Base-by-base conservation (phyloP, 192 early-diverging fungal genomes). In the Cladochytrium replicatum region DNA sequence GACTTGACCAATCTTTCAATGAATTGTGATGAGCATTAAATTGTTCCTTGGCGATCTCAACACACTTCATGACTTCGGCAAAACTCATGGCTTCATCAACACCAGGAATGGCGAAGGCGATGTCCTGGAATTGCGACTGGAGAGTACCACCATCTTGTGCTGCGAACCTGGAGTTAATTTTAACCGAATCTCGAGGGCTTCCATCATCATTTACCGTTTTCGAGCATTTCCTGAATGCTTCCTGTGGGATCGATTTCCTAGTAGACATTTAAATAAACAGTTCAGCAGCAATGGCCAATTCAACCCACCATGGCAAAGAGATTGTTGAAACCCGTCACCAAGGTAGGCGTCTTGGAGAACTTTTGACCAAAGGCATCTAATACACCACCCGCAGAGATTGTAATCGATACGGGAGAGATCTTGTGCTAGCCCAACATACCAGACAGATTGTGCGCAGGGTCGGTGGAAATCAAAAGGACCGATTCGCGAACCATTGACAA, bases 81-180 rank as follows among this genome's bases (percentile, higher is more conserved):
- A 99, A 99, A 37, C 91, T 90, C 93, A 99, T 99, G 19, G 96
- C 96, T 68, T 99, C 96, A 66, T 99, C 96, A 9, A 99, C 93
- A 64, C 96, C 96, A 25, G 96, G 96, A 67, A 99, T 99, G 26
- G 91, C 91, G 67, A 95, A 99, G 6, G 93, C 93, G 55, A 99
- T 80, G 68, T 99, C 96, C 71, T 94, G 88, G 75, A 99, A 43
- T 42, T 71, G 63, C 6, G 51, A 63, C 19, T 55, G 41, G 27
- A 76, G 40, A n/a, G n/a, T n/a, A 27, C 52, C 67, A 21, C 68
- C 40, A 40, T 76, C 67, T 17, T 65, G 58, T 15, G 62, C 72
- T 67, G 52, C 3, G 5, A 15, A 22, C 22, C 13, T 8, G 21
- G 2, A 5, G 17, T 75, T 39, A 25, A 6, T 48, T 41, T 60